A percentile compares a stretch with the other conserved stretches of the same genome.
These are phyloP conservation scores for Raffaelea albimanens DNA, from an alignment of 2,329 filamentous ascomycete species.

Conservation along the genomic window DNA sequence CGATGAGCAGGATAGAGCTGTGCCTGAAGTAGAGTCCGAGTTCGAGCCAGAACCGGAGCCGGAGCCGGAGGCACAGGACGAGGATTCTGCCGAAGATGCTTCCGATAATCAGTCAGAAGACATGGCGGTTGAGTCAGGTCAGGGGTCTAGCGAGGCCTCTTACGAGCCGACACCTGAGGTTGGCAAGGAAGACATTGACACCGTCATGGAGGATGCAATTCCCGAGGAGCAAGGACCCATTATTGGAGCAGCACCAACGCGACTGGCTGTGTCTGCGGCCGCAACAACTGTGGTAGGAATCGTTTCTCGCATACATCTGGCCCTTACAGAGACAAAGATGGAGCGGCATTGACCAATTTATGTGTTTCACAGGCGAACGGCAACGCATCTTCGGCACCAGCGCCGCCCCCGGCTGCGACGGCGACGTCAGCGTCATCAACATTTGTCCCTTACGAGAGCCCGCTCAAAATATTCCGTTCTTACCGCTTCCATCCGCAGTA, in stretches of 20 bases:
- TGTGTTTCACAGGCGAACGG: background rate
- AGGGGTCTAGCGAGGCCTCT: too few species aligned
- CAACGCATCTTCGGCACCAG: background rate
- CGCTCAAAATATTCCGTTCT: conserved; percentile 71
- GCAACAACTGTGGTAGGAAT: background rate
- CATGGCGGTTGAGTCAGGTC: background rate
- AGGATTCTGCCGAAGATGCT: too few species aligned
- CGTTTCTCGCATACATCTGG: background rate
- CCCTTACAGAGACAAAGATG: background rate
- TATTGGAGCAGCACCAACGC: background rate
- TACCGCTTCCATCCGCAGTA: conserved; percentile 85
- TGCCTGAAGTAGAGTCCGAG: background rate
- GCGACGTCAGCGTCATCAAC: background rate
- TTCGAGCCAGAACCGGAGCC: conserved; percentile 2
- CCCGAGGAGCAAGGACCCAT: too few species aligned
- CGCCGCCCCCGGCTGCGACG: background rate
- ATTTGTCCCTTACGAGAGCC: conserved; percentile 64
- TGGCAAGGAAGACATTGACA: background rate
- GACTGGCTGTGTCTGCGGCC: background rate
- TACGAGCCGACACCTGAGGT: conserved; percentile 3
- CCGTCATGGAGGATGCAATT: background rate
- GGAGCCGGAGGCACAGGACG: background rate
- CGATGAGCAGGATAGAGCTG: background rate
- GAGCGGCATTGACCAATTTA: background rate
- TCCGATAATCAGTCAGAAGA: background rate